Conservation (phyloP, 257 asterid genomes). For the Fraxinus cuspidata region DNA sequence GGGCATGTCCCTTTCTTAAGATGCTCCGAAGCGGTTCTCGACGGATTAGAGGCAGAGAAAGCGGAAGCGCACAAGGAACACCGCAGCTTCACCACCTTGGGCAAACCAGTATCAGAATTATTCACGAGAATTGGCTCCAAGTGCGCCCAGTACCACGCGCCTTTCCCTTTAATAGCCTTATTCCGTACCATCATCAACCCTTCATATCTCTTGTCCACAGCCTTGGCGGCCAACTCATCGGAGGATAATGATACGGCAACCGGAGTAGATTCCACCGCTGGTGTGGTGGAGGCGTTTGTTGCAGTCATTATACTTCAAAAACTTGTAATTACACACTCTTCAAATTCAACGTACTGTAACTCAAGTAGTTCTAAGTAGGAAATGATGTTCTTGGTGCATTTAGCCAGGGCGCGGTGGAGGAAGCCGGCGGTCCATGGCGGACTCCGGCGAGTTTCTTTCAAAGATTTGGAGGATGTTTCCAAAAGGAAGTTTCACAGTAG, state of each 20-base stretch:
- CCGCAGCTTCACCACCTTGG: slow-evolving; percentile 87
- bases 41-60: slow-evolving; percentile 96
- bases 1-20: slow-evolving; percentile 95
- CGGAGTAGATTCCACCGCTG: slow-evolving; percentile 36
- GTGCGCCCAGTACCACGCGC: slow-evolving; percentile 99
- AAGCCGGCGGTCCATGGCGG: slow-evolving; percentile 43
- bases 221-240: slow-evolving; percentile 76
- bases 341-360: slow-evolving; percentile 23
- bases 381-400: slow-evolving; percentile 11
- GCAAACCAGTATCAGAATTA: slow-evolving; percentile 69
- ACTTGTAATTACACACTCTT: neutral
- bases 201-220: slow-evolving; percentile 78
- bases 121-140: slow-evolving; percentile 86
- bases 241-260: slow-evolving; percentile 32
- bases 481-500: slow-evolving; percentile 23
- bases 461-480: slow-evolving; percentile 1
- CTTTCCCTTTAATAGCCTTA: slow-evolving; percentile 94
- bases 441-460: slow-evolving; percentile 36
- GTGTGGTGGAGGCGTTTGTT: slow-evolving; percentile 42
- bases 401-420: slow-evolving; percentile 12
- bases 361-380: neutral
- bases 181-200: slow-evolving; percentile 80
- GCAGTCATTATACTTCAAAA: slow-evolving; percentile 50
- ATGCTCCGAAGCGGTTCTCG: slow-evolving; percentile 97
- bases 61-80: slow-evolving; percentile 91